phyloP scores from a whole-genome alignment of 2,329 filamentous ascomycete species.

The Aspergillus pseudoviridinutans region DNA sequence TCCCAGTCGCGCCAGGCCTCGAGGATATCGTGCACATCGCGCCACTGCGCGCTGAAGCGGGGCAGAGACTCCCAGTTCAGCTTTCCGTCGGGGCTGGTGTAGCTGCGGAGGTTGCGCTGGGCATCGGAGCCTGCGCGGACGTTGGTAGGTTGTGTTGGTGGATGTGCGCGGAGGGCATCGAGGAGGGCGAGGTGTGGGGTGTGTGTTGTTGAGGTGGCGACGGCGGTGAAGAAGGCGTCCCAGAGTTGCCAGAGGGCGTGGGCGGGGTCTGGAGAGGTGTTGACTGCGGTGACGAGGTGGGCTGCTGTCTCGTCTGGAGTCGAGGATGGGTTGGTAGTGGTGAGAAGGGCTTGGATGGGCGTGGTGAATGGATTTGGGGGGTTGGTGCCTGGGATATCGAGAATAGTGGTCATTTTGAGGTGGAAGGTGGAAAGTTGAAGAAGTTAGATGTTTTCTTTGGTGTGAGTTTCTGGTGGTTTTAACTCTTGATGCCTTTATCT shows the following conservation, averaged over 20 bases:
- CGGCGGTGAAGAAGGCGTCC: background rate
- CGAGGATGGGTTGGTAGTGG: background rate
- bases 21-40: background rate
- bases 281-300: background rate
- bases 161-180: background rate
- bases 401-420: background rate
- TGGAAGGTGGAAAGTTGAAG: background rate
- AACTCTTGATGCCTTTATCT: too few relatives aligned
- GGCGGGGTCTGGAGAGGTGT: background rate
- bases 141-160: background rate
- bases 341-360: background rate
- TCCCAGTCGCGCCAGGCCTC: background rate
- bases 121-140: background rate
- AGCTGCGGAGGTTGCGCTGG: background rate
- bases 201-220: background rate
- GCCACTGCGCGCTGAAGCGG: background rate
- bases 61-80: background rate
- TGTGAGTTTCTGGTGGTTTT: too few relatives aligned
- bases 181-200: background rate
- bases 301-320: background rate
- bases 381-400: background rate
- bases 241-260: background rate
- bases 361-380: background rate
- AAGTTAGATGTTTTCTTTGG: background rate
- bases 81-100: background rate